A percentile compares a stretch with the other conserved stretches of the same genome.
These are phyloP conservation scores for Cymbopogon flexuosus DNA, from an alignment of 202 grass and related monocot species.

Conservation along the genomic window DNA sequence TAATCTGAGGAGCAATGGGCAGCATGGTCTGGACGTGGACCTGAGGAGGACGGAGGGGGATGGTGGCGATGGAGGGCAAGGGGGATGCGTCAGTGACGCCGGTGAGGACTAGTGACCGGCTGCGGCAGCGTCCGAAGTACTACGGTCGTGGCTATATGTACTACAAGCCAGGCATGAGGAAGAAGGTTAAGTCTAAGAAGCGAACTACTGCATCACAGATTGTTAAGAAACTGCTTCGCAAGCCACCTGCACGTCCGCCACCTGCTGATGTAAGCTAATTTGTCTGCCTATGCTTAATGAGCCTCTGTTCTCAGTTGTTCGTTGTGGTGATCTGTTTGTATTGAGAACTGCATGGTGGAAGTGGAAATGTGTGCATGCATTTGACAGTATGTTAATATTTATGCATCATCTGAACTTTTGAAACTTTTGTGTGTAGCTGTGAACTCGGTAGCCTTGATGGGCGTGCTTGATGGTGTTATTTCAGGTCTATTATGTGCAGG, in stretches of 20 bases:
- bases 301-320: not conserved
- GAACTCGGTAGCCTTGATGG: not conserved
- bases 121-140: slow-evolving; percentile 68
- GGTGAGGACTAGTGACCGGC: slow-evolving; percentile 68
- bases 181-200: slow-evolving; percentile 93
- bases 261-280: slow-evolving; percentile 66
- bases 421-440: not conserved
- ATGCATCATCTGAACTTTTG: not conserved
- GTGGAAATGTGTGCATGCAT: not conserved
- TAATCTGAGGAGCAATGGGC: slow-evolving; percentile 30
- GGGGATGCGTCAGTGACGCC: slow-evolving; percentile 49
- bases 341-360: not conserved
- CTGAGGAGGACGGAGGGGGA: slow-evolving; percentile 25
- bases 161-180: slow-evolving; percentile 68
- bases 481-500: not conserved
- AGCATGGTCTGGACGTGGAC: slow-evolving; percentile 1
- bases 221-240: slow-evolving; percentile 85
- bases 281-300: slow-evolving; percentile 3
- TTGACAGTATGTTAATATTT: not conserved
- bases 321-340: slow-evolving; percentile 3
- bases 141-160: slow-evolving; percentile 55
- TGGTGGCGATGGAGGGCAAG: slow-evolving; percentile 60
- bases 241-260: slow-evolving; percentile 37
- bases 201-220: slow-evolving; percentile 82
- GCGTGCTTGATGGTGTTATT: slow-evolving; percentile 14